phyloP scores from a whole-genome alignment of 139 green algal species.

The Deuterostichococcus epilithicus region DNA sequence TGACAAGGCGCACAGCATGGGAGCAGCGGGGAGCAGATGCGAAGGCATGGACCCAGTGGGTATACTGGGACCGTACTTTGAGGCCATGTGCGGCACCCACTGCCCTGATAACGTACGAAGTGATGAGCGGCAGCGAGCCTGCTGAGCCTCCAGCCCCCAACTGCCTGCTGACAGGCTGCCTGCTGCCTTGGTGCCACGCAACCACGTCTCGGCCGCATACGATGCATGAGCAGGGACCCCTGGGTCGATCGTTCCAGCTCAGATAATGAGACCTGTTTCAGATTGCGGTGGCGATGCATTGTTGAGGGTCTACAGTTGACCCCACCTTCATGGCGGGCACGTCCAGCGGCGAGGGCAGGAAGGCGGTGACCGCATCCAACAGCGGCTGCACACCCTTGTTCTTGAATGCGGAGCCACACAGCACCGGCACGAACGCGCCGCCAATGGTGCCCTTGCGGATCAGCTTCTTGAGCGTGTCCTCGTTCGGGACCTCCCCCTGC shows the following conservation, averaged over 20 bases:
- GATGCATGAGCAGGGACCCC: too few relatives aligned
- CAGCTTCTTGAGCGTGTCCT: slow-evolving; percentile 73
- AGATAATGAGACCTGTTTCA: background rate
- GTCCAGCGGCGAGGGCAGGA: slow-evolving; percentile 93
- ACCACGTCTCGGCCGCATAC: too few relatives aligned
- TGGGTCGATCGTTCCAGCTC: too few relatives aligned
- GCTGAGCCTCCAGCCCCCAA: too few relatives aligned
- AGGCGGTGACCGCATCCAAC: slow-evolving; percentile 83
- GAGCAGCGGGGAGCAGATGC: too few relatives aligned
- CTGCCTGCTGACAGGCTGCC: too few relatives aligned
- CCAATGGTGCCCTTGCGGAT: slow-evolving; percentile 91
- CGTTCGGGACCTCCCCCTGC: slow-evolving; percentile 82
- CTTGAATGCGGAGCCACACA: slow-evolving; percentile 98
- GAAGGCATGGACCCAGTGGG: too few relatives aligned
- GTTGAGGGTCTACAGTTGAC: background rate
- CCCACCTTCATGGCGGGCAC: slow-evolving; percentile 46
- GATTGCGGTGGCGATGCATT: background rate
- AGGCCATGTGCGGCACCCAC: too few relatives aligned
- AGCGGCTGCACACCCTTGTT: slow-evolving; percentile 99
- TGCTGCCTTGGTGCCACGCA: too few relatives aligned
- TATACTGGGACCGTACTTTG: too few relatives aligned
- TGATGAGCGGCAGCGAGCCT: too few relatives aligned
- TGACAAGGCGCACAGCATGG: background rate
- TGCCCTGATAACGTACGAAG: too few relatives aligned
- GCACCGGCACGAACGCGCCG: slow-evolving; percentile 85